Evolutionary conservation across 2,329 filamentous ascomycete species (phyloP).

Genomic region (Ceratocystis cacaofunesta): DNA sequence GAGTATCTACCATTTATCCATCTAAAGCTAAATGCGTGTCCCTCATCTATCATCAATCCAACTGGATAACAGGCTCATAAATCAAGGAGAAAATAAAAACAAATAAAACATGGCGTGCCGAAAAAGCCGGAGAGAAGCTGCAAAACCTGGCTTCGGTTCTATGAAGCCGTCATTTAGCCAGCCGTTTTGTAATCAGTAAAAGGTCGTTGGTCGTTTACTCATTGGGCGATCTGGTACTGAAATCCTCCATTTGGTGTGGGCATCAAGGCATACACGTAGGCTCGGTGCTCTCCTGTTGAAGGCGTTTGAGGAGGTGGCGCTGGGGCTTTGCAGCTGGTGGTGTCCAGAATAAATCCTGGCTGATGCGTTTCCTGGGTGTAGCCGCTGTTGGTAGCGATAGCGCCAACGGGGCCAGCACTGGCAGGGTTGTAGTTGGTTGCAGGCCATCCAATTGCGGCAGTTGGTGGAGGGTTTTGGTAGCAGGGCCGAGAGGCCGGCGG

Average conservation of each 20-base stretch:
- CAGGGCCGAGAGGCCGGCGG: neutral
- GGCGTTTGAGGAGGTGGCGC: neutral
- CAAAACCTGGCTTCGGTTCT: neutral
- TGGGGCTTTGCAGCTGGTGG: neutral
- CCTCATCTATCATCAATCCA: too few species aligned
- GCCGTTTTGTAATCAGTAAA: neutral
- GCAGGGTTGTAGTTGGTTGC: neutral
- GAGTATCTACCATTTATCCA: too few species aligned
- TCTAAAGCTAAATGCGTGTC: too few species aligned
- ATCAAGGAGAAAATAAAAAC: too few species aligned
- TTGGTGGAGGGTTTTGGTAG: neutral
- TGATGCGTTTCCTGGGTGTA: neutral
- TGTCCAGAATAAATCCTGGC: neutral
- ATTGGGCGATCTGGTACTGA: conserved; percentile 8
- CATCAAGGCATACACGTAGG: conserved; percentile 9
- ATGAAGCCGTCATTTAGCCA: neutral
- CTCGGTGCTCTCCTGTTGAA: neutral
- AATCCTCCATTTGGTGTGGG: conserved; percentile 6
- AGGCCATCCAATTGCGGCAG: neutral
- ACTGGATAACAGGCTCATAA: too few species aligned
- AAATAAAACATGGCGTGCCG: neutral
- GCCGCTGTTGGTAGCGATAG: neutral
- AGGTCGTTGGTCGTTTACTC: neutral
- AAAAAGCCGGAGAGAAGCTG: neutral
- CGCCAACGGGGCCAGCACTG: neutral